Evolutionary conservation across 2,329 filamentous ascomycete genomes (phyloP).

Genomic region (Cladophialophora exuberans): DNA sequence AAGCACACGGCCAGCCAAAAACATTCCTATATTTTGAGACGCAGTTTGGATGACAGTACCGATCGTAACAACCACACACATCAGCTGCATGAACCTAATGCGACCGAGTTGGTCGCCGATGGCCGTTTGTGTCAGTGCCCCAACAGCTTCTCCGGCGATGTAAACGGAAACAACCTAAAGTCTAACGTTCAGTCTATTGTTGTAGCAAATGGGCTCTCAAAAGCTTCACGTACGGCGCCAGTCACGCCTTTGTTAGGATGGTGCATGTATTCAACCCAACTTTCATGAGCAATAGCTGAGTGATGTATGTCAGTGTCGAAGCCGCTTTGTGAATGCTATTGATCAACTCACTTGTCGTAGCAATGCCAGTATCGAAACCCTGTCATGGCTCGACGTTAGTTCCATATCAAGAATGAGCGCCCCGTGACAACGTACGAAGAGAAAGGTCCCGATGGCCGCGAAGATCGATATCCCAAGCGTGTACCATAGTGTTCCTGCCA

Average conservation of each 20-base stretch:
- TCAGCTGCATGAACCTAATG: slow-evolving; percentile 54
- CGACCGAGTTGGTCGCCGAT: slow-evolving; percentile 59
- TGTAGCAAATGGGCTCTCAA: neutral
- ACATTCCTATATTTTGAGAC: slow-evolving; percentile 58
- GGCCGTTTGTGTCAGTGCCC: slow-evolving; percentile 57
- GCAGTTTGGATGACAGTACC: slow-evolving; percentile 70
- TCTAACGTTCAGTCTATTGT: neutral
- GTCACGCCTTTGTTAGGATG: slow-evolving; percentile 59
- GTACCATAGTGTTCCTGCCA: slow-evolving; percentile 45
- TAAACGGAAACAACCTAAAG: slow-evolving; percentile 59
- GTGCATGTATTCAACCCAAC: slow-evolving; percentile 63
- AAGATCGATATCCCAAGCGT: slow-evolving; percentile 58
- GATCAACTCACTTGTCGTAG: slow-evolving; percentile 53
- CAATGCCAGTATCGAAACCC: slow-evolving; percentile 65
- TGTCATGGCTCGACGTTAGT: slow-evolving; percentile 32
- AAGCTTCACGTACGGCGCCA: slow-evolving; percentile 49
- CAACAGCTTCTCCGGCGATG: slow-evolving; percentile 62
- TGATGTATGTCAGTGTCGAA: slow-evolving; percentile 34
- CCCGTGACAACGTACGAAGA: slow-evolving; percentile 52
- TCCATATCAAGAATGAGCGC: neutral
- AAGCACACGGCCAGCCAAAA: slow-evolving; percentile 73
- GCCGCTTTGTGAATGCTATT: slow-evolving; percentile 30
- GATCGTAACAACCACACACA: slow-evolving; percentile 71
- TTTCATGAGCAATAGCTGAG: slow-evolving; percentile 59
- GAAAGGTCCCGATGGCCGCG: slow-evolving; percentile 62